Percentiles rank a stretch among this genome's conserved stretches.
Evolutionary conservation across 805 yeast genomes (phyloP).

Genomic region (Candida vartiovaarae): DNA sequence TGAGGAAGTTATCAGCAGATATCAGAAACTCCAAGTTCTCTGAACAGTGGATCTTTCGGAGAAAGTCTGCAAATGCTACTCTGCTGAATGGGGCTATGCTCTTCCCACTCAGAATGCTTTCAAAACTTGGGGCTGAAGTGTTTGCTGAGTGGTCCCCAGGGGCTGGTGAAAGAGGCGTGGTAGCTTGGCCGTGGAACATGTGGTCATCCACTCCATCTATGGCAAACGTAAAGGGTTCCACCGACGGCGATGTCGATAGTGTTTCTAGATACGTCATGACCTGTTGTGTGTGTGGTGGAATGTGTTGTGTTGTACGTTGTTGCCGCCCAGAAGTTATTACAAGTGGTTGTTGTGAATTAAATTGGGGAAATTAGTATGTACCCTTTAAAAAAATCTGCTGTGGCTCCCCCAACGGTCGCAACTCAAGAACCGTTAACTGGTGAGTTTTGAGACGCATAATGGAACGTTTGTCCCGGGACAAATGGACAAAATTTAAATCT

Average conservation of each 20-base stretch:
- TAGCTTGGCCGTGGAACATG: background rate
- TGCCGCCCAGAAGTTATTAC: too few relatives aligned
- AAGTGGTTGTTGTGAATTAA: too few relatives aligned
- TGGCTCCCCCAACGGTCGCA: too few relatives aligned
- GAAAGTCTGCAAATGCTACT: slow-evolving; percentile 20
- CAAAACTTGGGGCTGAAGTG: slow-evolving; percentile 16
- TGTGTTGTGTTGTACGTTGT: background rate
- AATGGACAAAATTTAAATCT: too few relatives aligned
- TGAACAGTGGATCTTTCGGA: slow-evolving; percentile 20
- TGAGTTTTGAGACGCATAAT: too few relatives aligned
- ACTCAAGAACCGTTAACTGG: too few relatives aligned
- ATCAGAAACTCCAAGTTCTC: slow-evolving; percentile 23
- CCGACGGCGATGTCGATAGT: background rate
- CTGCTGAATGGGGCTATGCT: slow-evolving; percentile 22
- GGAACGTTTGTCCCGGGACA: too few relatives aligned
- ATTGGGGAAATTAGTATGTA: too few relatives aligned
- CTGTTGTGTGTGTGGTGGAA: background rate
- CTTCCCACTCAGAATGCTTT: slow-evolving; percentile 16
- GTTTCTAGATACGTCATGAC: background rate
- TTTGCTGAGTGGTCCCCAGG: slow-evolving; percentile 6
- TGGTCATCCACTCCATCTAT: slow-evolving; percentile 3
- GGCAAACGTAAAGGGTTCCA: slow-evolving; percentile 1
- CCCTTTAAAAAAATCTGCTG: too few relatives aligned
- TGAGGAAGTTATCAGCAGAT: slow-evolving; percentile 14
- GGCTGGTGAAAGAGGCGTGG: slow-evolving; percentile 16